Evolutionary conservation across 208 protist species (phyloP), one percentile per base, ranked within the genome.

Genomic region (Acanthamoeba triangularis): DNA sequence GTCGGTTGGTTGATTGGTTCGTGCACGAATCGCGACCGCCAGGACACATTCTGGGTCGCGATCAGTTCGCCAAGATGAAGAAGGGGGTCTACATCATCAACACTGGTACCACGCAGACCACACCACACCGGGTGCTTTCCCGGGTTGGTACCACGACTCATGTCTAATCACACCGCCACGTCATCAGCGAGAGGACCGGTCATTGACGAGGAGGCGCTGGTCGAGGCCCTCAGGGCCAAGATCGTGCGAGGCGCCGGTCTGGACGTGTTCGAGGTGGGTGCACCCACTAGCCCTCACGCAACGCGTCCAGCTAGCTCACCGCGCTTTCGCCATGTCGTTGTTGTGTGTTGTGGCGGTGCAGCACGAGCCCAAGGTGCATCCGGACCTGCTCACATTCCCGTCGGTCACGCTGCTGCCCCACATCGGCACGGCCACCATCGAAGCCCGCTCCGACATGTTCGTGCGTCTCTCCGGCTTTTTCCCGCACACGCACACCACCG

Each of bases 41-140:
- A 65, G 69, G n/a, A 8, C 69, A 78, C 69, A 30, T 78, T 35
- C n/a, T 78, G 6, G 37, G 69, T 7, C 69, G 30, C 16, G 69
- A 78, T 5, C 80, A 88, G 41, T 88, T 88, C 30, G 47, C 20
- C 20, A 61, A 52, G 47, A 88, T 88, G 80, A 88, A 88, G 52
- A 61, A 88, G 28, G 80, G 80, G 16, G 80, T 88, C 52, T 88
- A 88, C 80, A 61, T 88, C n/a, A 88, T 88, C 80, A 88, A 88
- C 52, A 88, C 80, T n/a, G n/a, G n/a, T n/a, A n/a, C n/a, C n/a
- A n/a, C n/a, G n/a, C n/a, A n/a, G n/a, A n/a, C n/a, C n/a, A n/a
- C n/a, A n/a, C n/a, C n/a, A n/a, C n/a, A n/a, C n/a, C n/a, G n/a
- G n/a, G n/a, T n/a, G n/a, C n/a, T n/a, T n/a, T n/a, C n/a, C n/a